phyloP scores from a whole-genome alignment of 495 filamentous ascomycete genomes.

The Trichoderma gamsii region DNA sequence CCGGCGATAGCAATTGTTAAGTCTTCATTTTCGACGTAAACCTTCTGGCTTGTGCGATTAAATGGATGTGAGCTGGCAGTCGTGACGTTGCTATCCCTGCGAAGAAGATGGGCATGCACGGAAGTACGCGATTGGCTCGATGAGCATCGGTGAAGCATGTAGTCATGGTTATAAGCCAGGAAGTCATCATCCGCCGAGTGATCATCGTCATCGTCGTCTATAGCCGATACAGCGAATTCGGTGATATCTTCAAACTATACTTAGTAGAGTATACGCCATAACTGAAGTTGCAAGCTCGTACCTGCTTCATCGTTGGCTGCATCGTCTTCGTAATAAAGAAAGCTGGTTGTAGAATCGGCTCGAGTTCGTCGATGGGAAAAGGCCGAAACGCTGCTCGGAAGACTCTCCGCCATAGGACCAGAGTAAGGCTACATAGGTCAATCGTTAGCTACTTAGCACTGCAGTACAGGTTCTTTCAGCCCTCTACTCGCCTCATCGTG shows the following conservation, averaged over 20 bases:
- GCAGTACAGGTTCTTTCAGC: neutral
- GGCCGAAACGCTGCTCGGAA: slow-evolving; percentile 81
- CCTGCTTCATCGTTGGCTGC: slow-evolving; percentile 24
- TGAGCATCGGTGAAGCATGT: slow-evolving; percentile 34
- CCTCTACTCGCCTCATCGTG: slow-evolving; percentile 68
- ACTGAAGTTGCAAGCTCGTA: slow-evolving; percentile 16
- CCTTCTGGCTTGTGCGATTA: slow-evolving; percentile 69
- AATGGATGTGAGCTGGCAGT: slow-evolving; percentile 53
- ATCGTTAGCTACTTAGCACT: slow-evolving; percentile 3
- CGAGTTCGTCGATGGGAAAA: slow-evolving; percentile 77
- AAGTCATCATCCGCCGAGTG: slow-evolving; percentile 40
- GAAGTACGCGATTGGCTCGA: slow-evolving; percentile 50
- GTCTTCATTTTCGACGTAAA: slow-evolving; percentile 90
- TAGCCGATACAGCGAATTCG: slow-evolving; percentile 25
- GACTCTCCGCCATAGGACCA: slow-evolving; percentile 88
- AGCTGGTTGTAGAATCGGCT: slow-evolving; percentile 79
- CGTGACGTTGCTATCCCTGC: slow-evolving; percentile 53
- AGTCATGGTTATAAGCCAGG: slow-evolving; percentile 31
- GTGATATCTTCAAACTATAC: slow-evolving; percentile 26
- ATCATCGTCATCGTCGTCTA: slow-evolving; percentile 28
- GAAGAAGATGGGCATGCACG: slow-evolving; percentile 65
- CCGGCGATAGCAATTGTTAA: slow-evolving; percentile 87
- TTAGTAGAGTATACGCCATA: neutral
- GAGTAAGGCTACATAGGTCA: slow-evolving; percentile 65
- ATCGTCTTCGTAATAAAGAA: slow-evolving; percentile 76